phyloP scores from a whole-genome alignment of 2,329 filamentous ascomycete species.

The Tolypocladium cylindrosporum region DNA sequence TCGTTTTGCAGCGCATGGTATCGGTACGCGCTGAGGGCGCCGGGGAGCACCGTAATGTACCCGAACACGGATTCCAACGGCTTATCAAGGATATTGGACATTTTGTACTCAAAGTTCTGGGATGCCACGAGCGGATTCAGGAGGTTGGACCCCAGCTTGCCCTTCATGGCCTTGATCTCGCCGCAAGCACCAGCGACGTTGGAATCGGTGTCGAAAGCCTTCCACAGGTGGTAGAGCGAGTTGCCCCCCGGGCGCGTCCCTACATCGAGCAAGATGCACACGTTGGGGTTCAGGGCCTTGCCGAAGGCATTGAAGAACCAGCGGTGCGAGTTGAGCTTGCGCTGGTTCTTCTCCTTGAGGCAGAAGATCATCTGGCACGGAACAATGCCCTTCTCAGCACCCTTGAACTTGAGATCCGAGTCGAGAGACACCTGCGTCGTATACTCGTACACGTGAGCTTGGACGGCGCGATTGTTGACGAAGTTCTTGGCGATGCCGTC shows the following conservation, averaged over 20 bases:
- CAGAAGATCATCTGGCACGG: constrained; percentile 98
- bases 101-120: constrained; percentile 99
- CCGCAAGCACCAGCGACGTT: constrained; percentile 95
- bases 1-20: constrained; percentile 97
- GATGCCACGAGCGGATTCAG: constrained; percentile 92
- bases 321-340: constrained; percentile 95
- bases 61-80: constrained; percentile 95
- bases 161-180: constrained; percentile 96
- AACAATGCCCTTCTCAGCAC: constrained; percentile 96
- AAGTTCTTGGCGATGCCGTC: constrained; percentile 97
- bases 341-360: constrained; percentile 92
- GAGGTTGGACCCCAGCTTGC: constrained; percentile 69
- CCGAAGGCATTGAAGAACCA: constrained; percentile 99
- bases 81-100: constrained; percentile 98
- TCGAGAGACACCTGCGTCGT: constrained; percentile 96
- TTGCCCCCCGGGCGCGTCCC: constrained; percentile 84
- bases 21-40: constrained; percentile 87
- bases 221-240: constrained; percentile 97
- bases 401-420: constrained; percentile 94
- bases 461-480: constrained; percentile 92
- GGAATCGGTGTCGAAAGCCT: constrained; percentile 95
- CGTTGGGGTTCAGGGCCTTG: constrained; percentile 82
- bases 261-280: constrained; percentile 94
- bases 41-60: constrained; percentile 94
- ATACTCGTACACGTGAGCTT: constrained; percentile 97